phyloP scores from a whole-genome alignment of 1,284 basidiomycete genomes.

The Trichosporon ovoides region DNA sequence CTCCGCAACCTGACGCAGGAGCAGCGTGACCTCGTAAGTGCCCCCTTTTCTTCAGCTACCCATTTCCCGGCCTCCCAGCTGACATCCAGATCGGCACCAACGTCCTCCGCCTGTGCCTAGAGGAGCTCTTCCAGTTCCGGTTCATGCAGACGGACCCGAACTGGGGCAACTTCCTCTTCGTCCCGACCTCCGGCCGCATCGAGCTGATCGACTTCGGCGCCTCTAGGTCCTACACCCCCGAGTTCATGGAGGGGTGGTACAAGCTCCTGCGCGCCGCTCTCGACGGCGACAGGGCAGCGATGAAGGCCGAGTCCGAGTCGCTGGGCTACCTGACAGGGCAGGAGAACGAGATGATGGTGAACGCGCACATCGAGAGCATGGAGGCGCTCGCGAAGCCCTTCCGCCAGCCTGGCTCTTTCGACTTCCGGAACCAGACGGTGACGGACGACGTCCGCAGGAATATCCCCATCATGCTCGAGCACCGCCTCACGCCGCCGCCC shows the following conservation, averaged over 20 bases:
- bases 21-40: slow-evolving; percentile 70
- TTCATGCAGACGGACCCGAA: slow-evolving; percentile 99
- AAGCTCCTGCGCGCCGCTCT: slow-evolving; percentile 73
- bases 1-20: slow-evolving; percentile 60
- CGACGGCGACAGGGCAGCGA: slow-evolving; percentile 62
- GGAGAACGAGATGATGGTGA: slow-evolving; percentile 78
- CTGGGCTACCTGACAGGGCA: slow-evolving; percentile 87
- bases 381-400: slow-evolving; percentile 53
- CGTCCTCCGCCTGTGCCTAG: slow-evolving; percentile 79
- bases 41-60: no score
- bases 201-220: slow-evolving; percentile 97
- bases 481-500: slow-evolving; percentile 87
- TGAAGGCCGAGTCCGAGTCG: slow-evolving; percentile 66
- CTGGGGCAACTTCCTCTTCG: slow-evolving; percentile 96
- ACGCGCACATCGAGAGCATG: slow-evolving; percentile 84
- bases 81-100: slow-evolving; percentile 68
- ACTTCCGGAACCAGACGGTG: slow-evolving; percentile 47
- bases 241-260: slow-evolving; percentile 87
- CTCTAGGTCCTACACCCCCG: slow-evolving; percentile 74
- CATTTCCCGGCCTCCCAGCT: background rate
- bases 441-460: slow-evolving; percentile 52
- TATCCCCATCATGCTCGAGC: slow-evolving; percentile 86
- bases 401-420: slow-evolving; percentile 33
- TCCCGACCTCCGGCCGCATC: slow-evolving; percentile 56
- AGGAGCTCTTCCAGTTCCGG: slow-evolving; percentile 83